Conservation (phyloP, 257 asterid genomes). For the Jaltomata sinuosa region DNA sequence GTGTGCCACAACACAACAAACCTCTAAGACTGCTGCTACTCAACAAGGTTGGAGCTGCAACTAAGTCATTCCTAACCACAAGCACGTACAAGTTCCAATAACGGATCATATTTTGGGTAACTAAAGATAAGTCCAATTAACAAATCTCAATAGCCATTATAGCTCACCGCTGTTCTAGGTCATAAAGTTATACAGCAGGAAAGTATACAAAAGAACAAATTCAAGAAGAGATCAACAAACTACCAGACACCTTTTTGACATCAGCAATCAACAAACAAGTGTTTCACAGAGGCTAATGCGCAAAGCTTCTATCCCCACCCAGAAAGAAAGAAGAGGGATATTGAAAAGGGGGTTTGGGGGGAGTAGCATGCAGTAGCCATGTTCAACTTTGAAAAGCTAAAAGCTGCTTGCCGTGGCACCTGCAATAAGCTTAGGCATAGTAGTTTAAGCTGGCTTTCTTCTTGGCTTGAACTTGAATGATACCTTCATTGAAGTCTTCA, state of each 20-base stretch:
- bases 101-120: background rate
- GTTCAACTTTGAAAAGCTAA: background rate
- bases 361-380: background rate
- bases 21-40: background rate
- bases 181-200: background rate
- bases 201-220: background rate
- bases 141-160: background rate
- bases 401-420: background rate
- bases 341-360: background rate
- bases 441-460: conserved; percentile 83
- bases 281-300: background rate
- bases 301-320: background rate
- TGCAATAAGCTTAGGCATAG: conserved; percentile 40
- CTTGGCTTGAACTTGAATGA: conserved; percentile 94
- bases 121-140: background rate
- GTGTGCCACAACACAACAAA: background rate
- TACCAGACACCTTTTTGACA: background rate
- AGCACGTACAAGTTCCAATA: background rate
- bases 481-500: conserved; percentile 93
- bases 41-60: background rate
- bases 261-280: background rate
- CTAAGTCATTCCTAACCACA: background rate
- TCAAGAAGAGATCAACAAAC: background rate
- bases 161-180: background rate
- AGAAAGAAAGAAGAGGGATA: background rate